A percentile compares a stretch with the other conserved stretches of the same genome.
Evolutionary conservation across 768 basidiomycete species (phyloP).

Genomic region (Termitomyces titanicus): DNA sequence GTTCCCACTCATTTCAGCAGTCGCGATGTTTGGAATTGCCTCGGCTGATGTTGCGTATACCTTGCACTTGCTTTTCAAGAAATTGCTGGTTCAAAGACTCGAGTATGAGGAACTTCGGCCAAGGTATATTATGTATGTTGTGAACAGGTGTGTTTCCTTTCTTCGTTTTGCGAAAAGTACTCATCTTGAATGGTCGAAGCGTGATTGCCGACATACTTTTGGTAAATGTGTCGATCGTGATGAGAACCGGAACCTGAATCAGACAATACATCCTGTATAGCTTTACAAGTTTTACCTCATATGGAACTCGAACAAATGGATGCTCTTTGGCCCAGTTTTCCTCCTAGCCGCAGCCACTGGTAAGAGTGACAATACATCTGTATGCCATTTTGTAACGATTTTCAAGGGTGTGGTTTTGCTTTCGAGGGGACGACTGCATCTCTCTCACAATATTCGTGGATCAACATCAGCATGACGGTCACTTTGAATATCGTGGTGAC

Average conservation of each 20-base stretch:
- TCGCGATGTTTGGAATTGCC: conserved; percentile 13
- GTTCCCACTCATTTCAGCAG: conserved; percentile 3
- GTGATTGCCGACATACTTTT: conserved; percentile 14
- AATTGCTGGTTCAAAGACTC: conserved; percentile 5
- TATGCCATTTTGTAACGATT: not conserved
- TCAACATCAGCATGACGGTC: conserved; percentile 30
- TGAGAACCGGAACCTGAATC: not conserved
- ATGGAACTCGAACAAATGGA: conserved; percentile 10
- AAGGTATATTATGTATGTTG: conserved; percentile 15
- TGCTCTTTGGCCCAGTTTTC: conserved; percentile 10
- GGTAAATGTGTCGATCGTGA: conserved; percentile 1
- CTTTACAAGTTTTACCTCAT: conserved; percentile 18
- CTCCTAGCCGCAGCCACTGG: conserved; percentile 14
- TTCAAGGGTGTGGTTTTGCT: conserved; percentile 14
- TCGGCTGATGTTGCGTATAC: conserved; percentile 16
- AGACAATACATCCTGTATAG: no score
- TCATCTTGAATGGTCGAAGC: not conserved
- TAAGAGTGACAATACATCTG: not conserved
- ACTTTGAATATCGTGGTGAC: conserved; percentile 31
- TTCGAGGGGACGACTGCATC: conserved; percentile 12
- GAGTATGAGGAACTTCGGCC: conserved; percentile 13
- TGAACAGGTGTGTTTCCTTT: conserved; percentile 12
- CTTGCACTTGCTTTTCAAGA: conserved; percentile 8
- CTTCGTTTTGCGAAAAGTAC: not conserved
- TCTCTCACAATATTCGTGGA: conserved; percentile 24